Conservation (phyloP, 768 basidiomycete genomes). For the Pleurotus giganteus region DNA sequence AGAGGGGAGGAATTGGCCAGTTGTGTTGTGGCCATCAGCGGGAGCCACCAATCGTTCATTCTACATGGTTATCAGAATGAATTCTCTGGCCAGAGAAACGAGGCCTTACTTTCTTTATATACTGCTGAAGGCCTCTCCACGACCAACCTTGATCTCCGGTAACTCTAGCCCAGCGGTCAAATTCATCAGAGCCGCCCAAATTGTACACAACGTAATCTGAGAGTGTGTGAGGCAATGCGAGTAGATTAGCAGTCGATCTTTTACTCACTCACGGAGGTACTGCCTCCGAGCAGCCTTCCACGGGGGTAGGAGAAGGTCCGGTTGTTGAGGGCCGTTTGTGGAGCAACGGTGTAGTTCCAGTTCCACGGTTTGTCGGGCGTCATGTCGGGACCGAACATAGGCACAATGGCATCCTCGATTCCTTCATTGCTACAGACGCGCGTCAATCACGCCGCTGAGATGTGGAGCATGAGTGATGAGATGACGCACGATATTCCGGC, state of each 20-base stretch:
- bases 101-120: constrained; percentile 23
- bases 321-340: constrained; percentile 17
- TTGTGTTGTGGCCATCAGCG: constrained; percentile 33
- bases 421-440: constrained; percentile 15
- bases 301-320: constrained; percentile 18
- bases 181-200: constrained; percentile 33
- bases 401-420: constrained; percentile 13
- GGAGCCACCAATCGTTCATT: constrained; percentile 37
- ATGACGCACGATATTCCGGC: constrained; percentile 1
- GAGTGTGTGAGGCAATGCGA: background rate
- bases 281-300: constrained; percentile 22
- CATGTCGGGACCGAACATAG: constrained; percentile 12
- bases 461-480: background rate
- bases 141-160: constrained; percentile 35
- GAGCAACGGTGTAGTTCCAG: constrained; percentile 27
- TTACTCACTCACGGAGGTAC: constrained; percentile 27
- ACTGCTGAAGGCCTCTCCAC: constrained; percentile 33
- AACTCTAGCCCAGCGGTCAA: constrained; percentile 28
- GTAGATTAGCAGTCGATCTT: no score
- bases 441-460: background rate
- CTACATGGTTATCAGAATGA: constrained; percentile 16
- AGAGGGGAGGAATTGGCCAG: constrained; percentile 33
- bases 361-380: constrained; percentile 14
- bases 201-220: constrained; percentile 23
- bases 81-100: background rate